A percentile compares a stretch with the other conserved stretches of the same genome.
Evolutionary conservation across 768 basidiomycete genomes (phyloP).

Genomic region (Xerocomellus amylosporus): DNA sequence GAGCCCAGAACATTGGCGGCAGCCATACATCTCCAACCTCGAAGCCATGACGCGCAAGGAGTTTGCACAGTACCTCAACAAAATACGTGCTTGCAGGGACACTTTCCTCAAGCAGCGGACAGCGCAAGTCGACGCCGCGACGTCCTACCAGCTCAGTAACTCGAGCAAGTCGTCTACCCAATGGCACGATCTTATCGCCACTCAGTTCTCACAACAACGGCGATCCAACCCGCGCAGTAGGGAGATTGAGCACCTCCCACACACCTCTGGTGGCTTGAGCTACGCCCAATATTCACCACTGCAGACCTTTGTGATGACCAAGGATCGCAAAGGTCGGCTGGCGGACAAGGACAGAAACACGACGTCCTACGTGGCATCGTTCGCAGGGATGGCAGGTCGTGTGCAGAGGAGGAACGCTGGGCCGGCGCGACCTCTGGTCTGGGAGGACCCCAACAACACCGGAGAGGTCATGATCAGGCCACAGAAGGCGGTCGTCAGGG

Average conservation of each 20-base stretch:
- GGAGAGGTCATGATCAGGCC: conserved; percentile 33
- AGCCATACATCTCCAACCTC: conserved; percentile 47
- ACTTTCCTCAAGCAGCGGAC: conserved; percentile 48
- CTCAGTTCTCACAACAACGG: conserved; percentile 20
- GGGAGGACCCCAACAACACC: conserved; percentile 29
- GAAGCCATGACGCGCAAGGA: conserved; percentile 56
- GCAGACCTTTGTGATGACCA: conserved; percentile 51
- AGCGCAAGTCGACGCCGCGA: conserved; percentile 15
- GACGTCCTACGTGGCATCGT: conserved; percentile 28
- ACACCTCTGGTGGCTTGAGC: conserved; percentile 57
- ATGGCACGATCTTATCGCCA: conserved; percentile 28
- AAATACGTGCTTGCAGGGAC: conserved; percentile 54
- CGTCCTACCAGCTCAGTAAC: conserved; percentile 30
- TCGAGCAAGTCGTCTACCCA: conserved; percentile 13
- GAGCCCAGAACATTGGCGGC: conserved; percentile 20
- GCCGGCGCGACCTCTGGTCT: conserved; percentile 19
- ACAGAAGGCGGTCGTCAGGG: conserved; percentile 26
- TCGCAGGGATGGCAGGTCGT: conserved; percentile 29
- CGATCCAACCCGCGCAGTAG: conserved; percentile 25
- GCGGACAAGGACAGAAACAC: conserved; percentile 33
- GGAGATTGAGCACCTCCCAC: conserved; percentile 62
- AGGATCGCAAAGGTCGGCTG: conserved; percentile 58
- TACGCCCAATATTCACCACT: conserved; percentile 56
- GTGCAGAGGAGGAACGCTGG: conserved; percentile 21
- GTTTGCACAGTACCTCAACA: conserved; percentile 59